Percentiles rank a stretch among this genome's conserved stretches.
phyloP scores from a whole-genome alignment of 805 yeast genomes.

The Kazachstania kunashirensis region DNA sequence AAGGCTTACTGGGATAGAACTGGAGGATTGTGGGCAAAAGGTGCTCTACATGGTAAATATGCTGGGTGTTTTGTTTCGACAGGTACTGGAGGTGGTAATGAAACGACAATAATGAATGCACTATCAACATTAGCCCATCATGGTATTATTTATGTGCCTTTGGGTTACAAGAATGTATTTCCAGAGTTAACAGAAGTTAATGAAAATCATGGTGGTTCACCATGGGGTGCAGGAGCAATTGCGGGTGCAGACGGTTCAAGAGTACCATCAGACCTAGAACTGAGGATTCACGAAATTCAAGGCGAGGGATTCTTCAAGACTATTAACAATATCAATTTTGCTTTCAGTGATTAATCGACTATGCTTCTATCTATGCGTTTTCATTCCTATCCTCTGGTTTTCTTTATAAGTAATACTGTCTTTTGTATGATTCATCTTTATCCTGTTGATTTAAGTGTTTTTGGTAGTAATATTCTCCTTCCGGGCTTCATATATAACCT shows the following conservation, averaged over 20 bases:
- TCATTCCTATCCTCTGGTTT: too few relatives aligned
- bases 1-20: slow-evolving; percentile 68
- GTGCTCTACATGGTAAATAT: slow-evolving; percentile 63
- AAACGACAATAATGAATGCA: slow-evolving; percentile 54
- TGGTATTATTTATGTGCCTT: slow-evolving; percentile 71
- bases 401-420: too few relatives aligned
- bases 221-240: slow-evolving; percentile 80
- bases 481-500: too few relatives aligned
- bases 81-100: slow-evolving; percentile 83
- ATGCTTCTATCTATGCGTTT: too few relatives aligned
- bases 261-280: slow-evolving; percentile 52
- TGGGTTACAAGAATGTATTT: slow-evolving; percentile 57
- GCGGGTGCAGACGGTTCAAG: slow-evolving; percentile 76
- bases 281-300: slow-evolving; percentile 53
- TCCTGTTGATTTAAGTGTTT: too few relatives aligned
- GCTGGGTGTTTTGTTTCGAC: slow-evolving; percentile 67
- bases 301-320: slow-evolving; percentile 54
- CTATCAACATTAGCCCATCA: slow-evolving; percentile 65
- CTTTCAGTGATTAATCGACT: too few relatives aligned
- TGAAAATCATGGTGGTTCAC: slow-evolving; percentile 70
- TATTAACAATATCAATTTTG: too few relatives aligned
- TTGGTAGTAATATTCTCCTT: too few relatives aligned
- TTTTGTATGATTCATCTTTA: too few relatives aligned
- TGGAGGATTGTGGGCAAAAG: slow-evolving; percentile 71
- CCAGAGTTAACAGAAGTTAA: slow-evolving; percentile 44